Conservation (phyloP, 2,329 filamentous ascomycete genomes). For the Pseudogymnoascus sp. region DNA sequence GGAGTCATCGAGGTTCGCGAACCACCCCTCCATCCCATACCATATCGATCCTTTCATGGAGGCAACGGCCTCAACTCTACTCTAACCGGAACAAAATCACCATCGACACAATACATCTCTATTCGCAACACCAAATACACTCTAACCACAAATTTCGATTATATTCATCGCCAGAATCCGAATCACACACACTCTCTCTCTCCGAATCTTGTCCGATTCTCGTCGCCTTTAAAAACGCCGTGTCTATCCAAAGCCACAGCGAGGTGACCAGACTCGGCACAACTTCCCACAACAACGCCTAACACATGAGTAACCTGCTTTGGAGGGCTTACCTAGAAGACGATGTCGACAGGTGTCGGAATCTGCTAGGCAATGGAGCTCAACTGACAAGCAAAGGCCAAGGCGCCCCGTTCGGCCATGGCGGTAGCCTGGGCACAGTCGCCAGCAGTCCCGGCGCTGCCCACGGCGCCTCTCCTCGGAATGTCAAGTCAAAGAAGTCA, state of each 20-base stretch:
- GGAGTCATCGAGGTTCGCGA: conserved; percentile 6
- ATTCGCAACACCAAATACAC: background rate
- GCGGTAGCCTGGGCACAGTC: conserved; percentile 32
- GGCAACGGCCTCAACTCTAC: conserved; percentile 1
- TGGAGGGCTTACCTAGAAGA: conserved; percentile 97
- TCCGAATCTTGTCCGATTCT: conserved; percentile 28
- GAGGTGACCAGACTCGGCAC: conserved; percentile 50
- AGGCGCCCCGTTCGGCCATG: conserved; percentile 32
- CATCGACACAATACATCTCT: background rate
- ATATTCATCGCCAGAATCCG: conserved; percentile 28
- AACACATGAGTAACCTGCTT: conserved; percentile 89
- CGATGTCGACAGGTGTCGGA: conserved; percentile 92
- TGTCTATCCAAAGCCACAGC: conserved; percentile 79
- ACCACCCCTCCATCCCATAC: conserved; percentile 4
- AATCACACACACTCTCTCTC: conserved; percentile 34
- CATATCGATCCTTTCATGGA: background rate
- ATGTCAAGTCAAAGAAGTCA: conserved; percentile 42
- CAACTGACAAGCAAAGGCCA: conserved; percentile 48
- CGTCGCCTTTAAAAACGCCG: conserved; percentile 83
- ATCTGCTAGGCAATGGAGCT: conserved; percentile 57
- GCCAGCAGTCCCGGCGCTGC: conserved; percentile 23
- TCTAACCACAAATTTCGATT: background rate
- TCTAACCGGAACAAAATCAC: background rate
- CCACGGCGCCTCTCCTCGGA: conserved; percentile 38
- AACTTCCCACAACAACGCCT: conserved; percentile 29